phyloP scores from a whole-genome alignment of 164 flowering plant genomes.

The Chimonanthus praecox region DNA sequence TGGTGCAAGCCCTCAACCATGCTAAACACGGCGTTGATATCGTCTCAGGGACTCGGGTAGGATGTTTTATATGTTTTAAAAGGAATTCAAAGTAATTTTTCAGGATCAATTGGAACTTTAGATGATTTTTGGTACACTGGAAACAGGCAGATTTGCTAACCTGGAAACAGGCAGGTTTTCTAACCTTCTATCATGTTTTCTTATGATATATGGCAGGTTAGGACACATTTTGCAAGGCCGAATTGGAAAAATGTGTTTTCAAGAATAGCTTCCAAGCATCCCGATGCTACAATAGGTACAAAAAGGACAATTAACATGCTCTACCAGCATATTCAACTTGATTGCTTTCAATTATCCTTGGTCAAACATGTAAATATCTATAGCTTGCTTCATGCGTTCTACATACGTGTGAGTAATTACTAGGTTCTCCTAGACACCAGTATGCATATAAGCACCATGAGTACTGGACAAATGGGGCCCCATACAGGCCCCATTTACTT shows the following conservation, averaged over 20 bases:
- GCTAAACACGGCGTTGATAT: slow-evolving; percentile 97
- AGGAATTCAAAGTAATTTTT: not conserved
- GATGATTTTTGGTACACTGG: not conserved
- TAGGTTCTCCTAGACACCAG: no score
- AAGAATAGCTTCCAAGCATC: slow-evolving; percentile 76
- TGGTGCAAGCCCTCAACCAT: slow-evolving; percentile 97
- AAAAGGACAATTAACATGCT: not conserved
- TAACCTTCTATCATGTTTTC: not conserved
- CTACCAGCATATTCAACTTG: not conserved
- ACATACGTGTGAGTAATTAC: no score
- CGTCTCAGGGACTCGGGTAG: slow-evolving; percentile 86
- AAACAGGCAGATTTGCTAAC: not conserved
- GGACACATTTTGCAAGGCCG: slow-evolving; percentile 97
- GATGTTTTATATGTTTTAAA: slow-evolving; percentile 5
- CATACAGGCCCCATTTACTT: no score
- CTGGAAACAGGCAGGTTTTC: not conserved
- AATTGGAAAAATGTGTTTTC: slow-evolving; percentile 87
- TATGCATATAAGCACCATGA: no score
- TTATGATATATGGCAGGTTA: slow-evolving; percentile 48
- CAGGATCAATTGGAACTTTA: not conserved
- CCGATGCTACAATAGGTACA: slow-evolving; percentile 74
- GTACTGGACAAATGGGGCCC: no score
- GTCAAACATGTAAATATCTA: not conserved
- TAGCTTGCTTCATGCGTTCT: not conserved
- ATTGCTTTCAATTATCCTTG: not conserved